Conservation (phyloP, 352 stramenopile species). For the Pythium grandisporangium region DNA sequence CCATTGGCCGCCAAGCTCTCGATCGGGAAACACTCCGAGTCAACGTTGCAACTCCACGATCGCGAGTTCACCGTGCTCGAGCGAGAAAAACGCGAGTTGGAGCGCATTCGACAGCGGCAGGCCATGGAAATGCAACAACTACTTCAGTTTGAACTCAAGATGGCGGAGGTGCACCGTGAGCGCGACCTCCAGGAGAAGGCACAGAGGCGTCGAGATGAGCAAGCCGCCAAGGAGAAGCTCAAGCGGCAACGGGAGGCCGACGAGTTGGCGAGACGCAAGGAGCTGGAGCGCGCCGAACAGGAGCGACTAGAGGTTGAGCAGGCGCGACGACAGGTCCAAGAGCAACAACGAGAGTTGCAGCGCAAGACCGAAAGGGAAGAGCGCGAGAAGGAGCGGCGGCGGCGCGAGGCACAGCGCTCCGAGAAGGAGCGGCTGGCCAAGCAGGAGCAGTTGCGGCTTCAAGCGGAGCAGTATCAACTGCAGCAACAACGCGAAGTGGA, state of each 20-base stretch:
- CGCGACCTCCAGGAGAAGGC: slow-evolving; percentile 39
- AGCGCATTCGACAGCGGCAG: slow-evolving; percentile 64
- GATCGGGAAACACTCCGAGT: slow-evolving; percentile 11
- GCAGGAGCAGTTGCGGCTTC: slow-evolving; percentile 43
- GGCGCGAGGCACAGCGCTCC: slow-evolving; percentile 25
- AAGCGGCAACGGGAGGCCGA: slow-evolving; percentile 40
- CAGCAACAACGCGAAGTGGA: slow-evolving; percentile 32
- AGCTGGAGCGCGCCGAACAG: slow-evolving; percentile 48
- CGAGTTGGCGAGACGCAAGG: slow-evolving; percentile 29
- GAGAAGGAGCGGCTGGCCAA: slow-evolving; percentile 43
- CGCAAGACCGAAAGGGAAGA: slow-evolving; percentile 35
- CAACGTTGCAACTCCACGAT: slow-evolving; percentile 5
- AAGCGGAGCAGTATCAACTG: slow-evolving; percentile 34
- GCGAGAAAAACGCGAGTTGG: slow-evolving; percentile 52
- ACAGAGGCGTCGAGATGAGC: slow-evolving; percentile 34
- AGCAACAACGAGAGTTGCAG: slow-evolving; percentile 32
- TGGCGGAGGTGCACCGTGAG: slow-evolving; percentile 40
- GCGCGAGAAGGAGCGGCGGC: slow-evolving; percentile 38
- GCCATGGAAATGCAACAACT: slow-evolving; percentile 65
- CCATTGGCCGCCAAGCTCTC: slow-evolving; percentile 24
- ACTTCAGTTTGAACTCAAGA: slow-evolving; percentile 55
- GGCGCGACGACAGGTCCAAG: slow-evolving; percentile 22
- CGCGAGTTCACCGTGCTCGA: slow-evolving; percentile 52
- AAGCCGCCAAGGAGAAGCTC: slow-evolving; percentile 22
- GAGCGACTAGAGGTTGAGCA: slow-evolving; percentile 35